A percentile compares a stretch with the other conserved stretches of the same genome.
phyloP scores from a whole-genome alignment of 352 stramenopile species.

The Globisporangium uncinulatum region DNA sequence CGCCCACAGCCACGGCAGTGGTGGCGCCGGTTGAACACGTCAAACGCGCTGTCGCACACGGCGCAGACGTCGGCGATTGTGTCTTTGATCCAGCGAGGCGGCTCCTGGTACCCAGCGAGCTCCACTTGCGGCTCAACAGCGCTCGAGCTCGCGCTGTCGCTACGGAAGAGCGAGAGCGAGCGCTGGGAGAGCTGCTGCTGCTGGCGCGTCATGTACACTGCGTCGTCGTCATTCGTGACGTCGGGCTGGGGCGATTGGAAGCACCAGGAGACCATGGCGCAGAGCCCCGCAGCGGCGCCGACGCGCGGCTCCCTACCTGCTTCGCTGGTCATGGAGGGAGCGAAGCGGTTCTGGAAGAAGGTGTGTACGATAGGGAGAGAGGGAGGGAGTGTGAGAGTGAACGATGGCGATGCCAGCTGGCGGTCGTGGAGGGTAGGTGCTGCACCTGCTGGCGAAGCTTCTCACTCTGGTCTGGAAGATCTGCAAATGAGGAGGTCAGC shows the following conservation, averaged over 20 bases:
- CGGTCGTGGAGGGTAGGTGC: background rate
- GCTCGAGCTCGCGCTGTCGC: conserved; percentile 12
- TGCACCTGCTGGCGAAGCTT: too few species aligned
- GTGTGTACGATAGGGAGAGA: background rate
- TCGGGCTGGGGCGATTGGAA: conserved; percentile 39
- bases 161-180: conserved; percentile 11
- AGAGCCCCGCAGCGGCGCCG: conserved; percentile 24
- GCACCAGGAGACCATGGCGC: conserved; percentile 47
- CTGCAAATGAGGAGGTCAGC: too few species aligned
- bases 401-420: too few species aligned
- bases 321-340: background rate
- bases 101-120: conserved; percentile 37
- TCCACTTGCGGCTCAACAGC: conserved; percentile 9
- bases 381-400: too few species aligned
- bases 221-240: conserved; percentile 19
- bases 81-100: conserved; percentile 58
- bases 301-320: background rate
- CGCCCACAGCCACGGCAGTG: conserved; percentile 56
- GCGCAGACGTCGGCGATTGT: conserved; percentile 41
- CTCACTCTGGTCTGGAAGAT: too few species aligned
- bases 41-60: conserved; percentile 44
- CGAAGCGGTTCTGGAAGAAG: background rate
- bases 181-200: conserved; percentile 9
- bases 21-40: conserved; percentile 62
- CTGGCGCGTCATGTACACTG: conserved; percentile 33